phyloP scores from a whole-genome alignment of 2,329 filamentous ascomycete genomes.

The Fusarium anguioides region DNA sequence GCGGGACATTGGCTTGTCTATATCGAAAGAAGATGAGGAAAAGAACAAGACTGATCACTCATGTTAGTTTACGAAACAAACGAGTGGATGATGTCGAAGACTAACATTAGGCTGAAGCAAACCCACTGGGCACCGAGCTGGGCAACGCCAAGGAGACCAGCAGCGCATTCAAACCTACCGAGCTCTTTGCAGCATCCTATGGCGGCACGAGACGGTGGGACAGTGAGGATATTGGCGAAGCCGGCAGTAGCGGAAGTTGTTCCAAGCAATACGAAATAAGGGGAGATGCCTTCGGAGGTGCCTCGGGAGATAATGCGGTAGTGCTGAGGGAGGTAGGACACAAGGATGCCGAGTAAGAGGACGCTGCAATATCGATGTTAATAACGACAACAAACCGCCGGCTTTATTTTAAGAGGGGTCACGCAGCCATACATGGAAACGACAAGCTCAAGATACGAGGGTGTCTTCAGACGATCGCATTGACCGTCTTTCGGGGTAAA shows the following conservation, averaged over 20 bases:
- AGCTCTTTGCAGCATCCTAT: slow-evolving; percentile 88
- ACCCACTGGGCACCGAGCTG: slow-evolving; percentile 94
- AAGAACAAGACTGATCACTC: slow-evolving; percentile 76
- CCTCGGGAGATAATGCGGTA: slow-evolving; percentile 86
- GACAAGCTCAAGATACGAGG: slow-evolving; percentile 65
- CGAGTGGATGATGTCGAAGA: slow-evolving; percentile 20
- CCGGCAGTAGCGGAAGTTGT: slow-evolving; percentile 88
- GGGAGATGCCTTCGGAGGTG: slow-evolving; percentile 93
- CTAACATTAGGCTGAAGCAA: slow-evolving; percentile 92
- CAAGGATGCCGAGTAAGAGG: slow-evolving; percentile 86
- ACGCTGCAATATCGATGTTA: slow-evolving; percentile 57
- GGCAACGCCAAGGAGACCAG: slow-evolving; percentile 86
- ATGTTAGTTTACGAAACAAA: slow-evolving; percentile 35
- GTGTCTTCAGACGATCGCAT: slow-evolving; percentile 64
- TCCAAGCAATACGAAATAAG: slow-evolving; percentile 94
- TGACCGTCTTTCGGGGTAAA: slow-evolving; percentile 40
- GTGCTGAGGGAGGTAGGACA: slow-evolving; percentile 96
- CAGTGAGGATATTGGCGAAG: slow-evolving; percentile 90
- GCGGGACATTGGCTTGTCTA: slow-evolving; percentile 61
- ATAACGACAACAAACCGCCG: neutral
- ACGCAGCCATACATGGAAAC: slow-evolving; percentile 62
- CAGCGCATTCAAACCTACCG: slow-evolving; percentile 82
- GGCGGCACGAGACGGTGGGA: slow-evolving; percentile 84
- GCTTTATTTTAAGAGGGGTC: neutral
- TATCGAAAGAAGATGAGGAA: slow-evolving; percentile 94